Evolutionary conservation across 23 red algal species (phyloP), one percentile per base, ranked within the genome.

Genomic region (Gracilaria domingensis): DNA sequence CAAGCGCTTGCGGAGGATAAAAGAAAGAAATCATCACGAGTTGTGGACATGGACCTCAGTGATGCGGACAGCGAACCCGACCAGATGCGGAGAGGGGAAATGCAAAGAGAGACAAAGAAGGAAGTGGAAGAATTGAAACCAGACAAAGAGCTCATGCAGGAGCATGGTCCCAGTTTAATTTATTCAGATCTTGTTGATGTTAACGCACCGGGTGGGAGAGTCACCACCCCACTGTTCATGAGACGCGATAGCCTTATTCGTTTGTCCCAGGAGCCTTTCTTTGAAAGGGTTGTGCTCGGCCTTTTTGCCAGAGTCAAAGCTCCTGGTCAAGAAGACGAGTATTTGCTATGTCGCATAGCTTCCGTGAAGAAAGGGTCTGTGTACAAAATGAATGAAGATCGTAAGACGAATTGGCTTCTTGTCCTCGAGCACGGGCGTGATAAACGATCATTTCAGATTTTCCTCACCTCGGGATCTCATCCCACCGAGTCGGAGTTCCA

Each of bases 41-140:
- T 62, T 20, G 65, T 64, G 40, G 89, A 49, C n/a, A 58, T 70
- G 51, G 76, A 92, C 21, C 20, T 84, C 34, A 92, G 89, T 65
- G 89, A 92, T 75, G 78, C 80, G 17, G 89, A 92, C 29, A 92
- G 89, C 80, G 89, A 92, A 49, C 53, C 49, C 0, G 80, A 92
- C 30, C 64, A 60, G 28, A 4, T 64, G n/a, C 48, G 24, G 26
- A 61, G 67, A 35, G 8, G 69, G 16, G 73, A 92, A 23, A 70
- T 25, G 2, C 40, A 92, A 16, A 74, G 30, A 67, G 48, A 74
- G 9, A 14, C 29, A 53, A 84, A 84, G 33, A 78, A 84, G 28
- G 61, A 71, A 36, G 69, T 65, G 11, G 58, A 84, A 34, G 59
- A 70, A 36, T 48, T 64, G 29, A 56, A 83, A 36, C 34, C 59